Percentiles rank a stretch among this genome's conserved stretches.
Conservation (phyloP, 2,329 filamentous ascomycete species). For the Verticillium albo-atrum region DNA sequence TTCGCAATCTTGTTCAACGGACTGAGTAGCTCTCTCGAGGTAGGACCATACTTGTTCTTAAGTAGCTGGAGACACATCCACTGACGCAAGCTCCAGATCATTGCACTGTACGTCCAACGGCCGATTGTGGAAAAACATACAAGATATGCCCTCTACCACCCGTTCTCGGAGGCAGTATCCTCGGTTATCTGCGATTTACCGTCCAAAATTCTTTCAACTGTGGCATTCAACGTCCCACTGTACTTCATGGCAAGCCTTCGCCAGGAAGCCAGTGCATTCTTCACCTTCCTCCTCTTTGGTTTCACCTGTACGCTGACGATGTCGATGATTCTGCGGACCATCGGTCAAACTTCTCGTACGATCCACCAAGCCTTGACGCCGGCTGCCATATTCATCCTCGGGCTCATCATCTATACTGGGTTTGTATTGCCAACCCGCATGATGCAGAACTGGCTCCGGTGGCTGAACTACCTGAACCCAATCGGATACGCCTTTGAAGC, state of each 20-base stretch:
- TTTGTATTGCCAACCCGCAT: constrained; percentile 38
- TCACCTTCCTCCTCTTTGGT: constrained; percentile 47
- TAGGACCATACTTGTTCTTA: not conserved
- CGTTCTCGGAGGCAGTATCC: constrained; percentile 13
- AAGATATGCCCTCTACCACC: constrained; percentile 27
- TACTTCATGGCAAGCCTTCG: constrained; percentile 64
- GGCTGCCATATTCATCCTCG: constrained; percentile 46
- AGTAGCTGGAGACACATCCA: not conserved
- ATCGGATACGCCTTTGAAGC: constrained; percentile 60
- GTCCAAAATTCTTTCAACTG: constrained; percentile 38
- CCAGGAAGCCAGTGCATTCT: constrained; percentile 48
- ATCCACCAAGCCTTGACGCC: constrained; percentile 49
- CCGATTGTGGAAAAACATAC: constrained; percentile 22
- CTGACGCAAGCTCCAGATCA: constrained; percentile 4
- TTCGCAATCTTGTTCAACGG: constrained; percentile 26
- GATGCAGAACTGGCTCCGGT: constrained; percentile 40
- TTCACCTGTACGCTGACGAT: constrained; percentile 44
- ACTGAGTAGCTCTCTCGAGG: constrained; percentile 18
- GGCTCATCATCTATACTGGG: constrained; percentile 52
- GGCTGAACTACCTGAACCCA: constrained; percentile 54
- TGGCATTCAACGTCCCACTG: constrained; percentile 56
- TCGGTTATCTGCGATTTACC: constrained; percentile 10
- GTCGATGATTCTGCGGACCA: constrained; percentile 45
- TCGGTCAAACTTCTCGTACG: constrained; percentile 44
- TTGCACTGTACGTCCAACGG: constrained; percentile 18